Base-by-base conservation (phyloP, 805 yeast species). In the Candida ascalaphidarum region DNA sequence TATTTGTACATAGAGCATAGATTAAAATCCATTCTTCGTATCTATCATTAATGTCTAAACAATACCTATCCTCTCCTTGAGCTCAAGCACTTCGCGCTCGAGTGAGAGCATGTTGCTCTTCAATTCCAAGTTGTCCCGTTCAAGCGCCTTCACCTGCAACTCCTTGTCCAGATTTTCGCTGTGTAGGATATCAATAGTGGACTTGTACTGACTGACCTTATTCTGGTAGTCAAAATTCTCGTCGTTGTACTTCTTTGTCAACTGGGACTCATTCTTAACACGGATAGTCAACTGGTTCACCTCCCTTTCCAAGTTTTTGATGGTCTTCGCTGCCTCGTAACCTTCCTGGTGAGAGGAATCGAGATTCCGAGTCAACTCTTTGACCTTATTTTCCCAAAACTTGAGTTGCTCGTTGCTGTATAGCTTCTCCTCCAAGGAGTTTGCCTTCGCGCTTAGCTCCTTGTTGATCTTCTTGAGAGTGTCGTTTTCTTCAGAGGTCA, bases 401-500 rank as follows among this genome's bases (percentile, higher is more conserved):
- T 65, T 69, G 37, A 71, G 65, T 41, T 76, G 79, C 22, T 68
- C 67, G 16, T 66, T 59, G 31, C 65, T 63, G 28, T 64, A 61
- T 14, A 71, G 50, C 33, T 71, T 68, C 2, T 53, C 57, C 38
- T 77, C 77, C 16, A 71, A 43, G 5, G 55, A 60, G 17, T 58
- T 48, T 8, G 72, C 55, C 38, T 71, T 70, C 11, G 34, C 31
- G 29, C 56, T 63, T 36, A 81, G 51, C 27, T 74, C 73, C 20
- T 53, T 52, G 40, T 78, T 74, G 34, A 64, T 66, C 35, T 65
- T 76, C 16, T 68, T 71, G 23, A 81, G 46, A 2, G 80, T 68
- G 41, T 74, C 76, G 42, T 77, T 80, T 44, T 81, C 92, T 48
- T 81, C 84, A 14, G 61, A 54, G 4, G 76, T 50, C 27, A 75